phyloP scores from a whole-genome alignment of 2,329 filamentous ascomycete species.

The Rhinocladiella mackenziei region DNA sequence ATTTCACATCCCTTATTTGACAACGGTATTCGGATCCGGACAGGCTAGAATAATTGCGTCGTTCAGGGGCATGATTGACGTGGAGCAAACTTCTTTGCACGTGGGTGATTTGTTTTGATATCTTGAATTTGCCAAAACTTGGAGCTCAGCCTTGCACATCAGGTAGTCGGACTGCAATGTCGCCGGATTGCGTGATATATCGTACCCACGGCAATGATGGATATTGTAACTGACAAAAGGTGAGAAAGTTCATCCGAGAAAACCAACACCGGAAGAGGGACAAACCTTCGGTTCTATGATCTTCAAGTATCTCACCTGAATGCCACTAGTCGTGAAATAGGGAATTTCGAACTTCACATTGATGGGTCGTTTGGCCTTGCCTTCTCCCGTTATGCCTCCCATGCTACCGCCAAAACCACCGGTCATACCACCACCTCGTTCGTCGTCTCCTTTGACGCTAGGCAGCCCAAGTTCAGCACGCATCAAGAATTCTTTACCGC shows the following conservation, averaged over 20 bases:
- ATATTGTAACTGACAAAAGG: conserved; percentile 74
- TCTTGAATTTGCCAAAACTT: background rate
- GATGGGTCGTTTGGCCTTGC: conserved; percentile 92
- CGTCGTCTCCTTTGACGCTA: conserved; percentile 90
- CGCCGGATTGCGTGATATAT: conserved; percentile 97
- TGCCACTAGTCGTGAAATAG: conserved; percentile 99
- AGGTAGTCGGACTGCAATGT: conserved; percentile 92
- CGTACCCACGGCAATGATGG: conserved; percentile 95
- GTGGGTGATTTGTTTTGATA: background rate
- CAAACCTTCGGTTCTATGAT: conserved; percentile 98
- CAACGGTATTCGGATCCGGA: too few relatives aligned
- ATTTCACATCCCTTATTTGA: too few relatives aligned
- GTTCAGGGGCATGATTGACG: too few relatives aligned
- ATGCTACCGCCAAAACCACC: conserved; percentile 95
- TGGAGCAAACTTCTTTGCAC: background rate
- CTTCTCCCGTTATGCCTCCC: conserved; percentile 74
- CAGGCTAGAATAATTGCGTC: too few relatives aligned
- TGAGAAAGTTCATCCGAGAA: background rate
- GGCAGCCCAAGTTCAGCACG: conserved; percentile 91
- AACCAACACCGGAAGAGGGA: conserved; percentile 6
- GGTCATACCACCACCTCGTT: conserved; percentile 95
- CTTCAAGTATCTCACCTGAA: conserved; percentile 97
- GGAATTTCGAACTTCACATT: conserved; percentile 99
- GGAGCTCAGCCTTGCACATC: conserved; percentile 59
- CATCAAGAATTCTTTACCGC: conserved; percentile 98